Evolutionary conservation across 2,329 filamentous ascomycete species (phyloP), one percentile per base, ranked within the genome.

Genomic region (Phialemonium atrogriseum): DNA sequence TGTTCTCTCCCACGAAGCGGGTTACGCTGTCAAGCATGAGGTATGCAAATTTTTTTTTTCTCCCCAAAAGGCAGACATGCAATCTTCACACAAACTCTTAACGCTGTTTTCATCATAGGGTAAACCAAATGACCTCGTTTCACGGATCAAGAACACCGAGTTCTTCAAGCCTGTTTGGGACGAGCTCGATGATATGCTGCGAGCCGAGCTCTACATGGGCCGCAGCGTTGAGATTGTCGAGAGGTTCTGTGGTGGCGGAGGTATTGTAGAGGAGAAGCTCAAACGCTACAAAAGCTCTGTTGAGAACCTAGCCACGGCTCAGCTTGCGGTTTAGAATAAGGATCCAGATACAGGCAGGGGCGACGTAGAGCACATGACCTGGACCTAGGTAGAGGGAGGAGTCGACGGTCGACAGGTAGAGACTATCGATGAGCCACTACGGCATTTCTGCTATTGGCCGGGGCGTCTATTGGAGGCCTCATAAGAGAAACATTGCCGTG

Each of bases 61-160:
- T n/a, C n/a, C 73, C 3, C 81, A 87, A 60, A 66, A 93, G 59
- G 84, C 86, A 0, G 73, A 69, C 25, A 7, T 15, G 10, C 18
- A 16, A 19, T 11, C 6, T 19, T 29, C 11, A 7, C 7, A 12
- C 25, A 10, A 12, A 10, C 6, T 15, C 15, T 14, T 12, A 27
- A 12, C 15, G 7, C 25, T n/a, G 14, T 27, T 27, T n/a, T n/a
- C n/a, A n/a, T n/a, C 45, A 43, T 35, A 69, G 55, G 84, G 84
- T 21, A 76, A 78, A 45, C 62, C 73, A 33, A 94, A 94, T 50
- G 86, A 94, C 52, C 67, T 94, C 3, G 75, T 94, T 10, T 77
- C 84, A 40, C 66, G 87, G 10, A 87, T 95, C 51, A 75, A 73
- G 52, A 65, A 60, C 31, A 80, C 69, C 24, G 64, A 75, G 25